Evolutionary conservation across 192 early-diverging fungal genomes (phyloP).

Genomic region (Coemansia biformis): DNA sequence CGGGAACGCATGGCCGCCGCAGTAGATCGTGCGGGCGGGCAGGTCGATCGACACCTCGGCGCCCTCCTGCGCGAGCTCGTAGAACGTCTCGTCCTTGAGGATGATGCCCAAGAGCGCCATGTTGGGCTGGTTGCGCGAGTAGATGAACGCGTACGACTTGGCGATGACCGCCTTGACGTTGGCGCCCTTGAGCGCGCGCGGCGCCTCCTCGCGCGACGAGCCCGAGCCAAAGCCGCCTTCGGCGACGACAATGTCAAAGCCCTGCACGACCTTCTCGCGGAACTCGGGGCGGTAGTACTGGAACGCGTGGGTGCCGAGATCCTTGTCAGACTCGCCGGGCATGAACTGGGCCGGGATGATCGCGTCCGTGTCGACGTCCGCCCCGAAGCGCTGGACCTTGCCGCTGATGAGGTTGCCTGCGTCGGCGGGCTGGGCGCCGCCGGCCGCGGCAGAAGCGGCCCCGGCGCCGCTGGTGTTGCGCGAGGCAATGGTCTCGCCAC

Average conservation of each 20-base stretch:
- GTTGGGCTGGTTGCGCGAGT: conserved; percentile 78
- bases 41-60: conserved; percentile 66
- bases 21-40: conserved; percentile 59
- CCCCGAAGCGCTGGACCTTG: conserved; percentile 67
- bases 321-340: conserved; percentile 63
- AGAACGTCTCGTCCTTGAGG: conserved; percentile 69
- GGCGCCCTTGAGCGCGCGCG: conserved; percentile 65
- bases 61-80: conserved; percentile 67
- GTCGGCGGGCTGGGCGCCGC: conserved; percentile 14
- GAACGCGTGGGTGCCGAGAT: conserved; percentile 67
- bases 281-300: conserved; percentile 72
- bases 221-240: conserved; percentile 71
- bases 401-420: conserved; percentile 53
- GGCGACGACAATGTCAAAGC: conserved; percentile 66
- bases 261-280: conserved; percentile 58
- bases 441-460: conserved; percentile 1
- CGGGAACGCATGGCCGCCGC: conserved; percentile 53
- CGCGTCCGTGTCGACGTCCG: conserved; percentile 74
- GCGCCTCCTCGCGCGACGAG: conserved; percentile 75
- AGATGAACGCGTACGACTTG: conserved; percentile 77
- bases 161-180: conserved; percentile 73
- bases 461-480: conserved; percentile 35
- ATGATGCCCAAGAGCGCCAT: conserved; percentile 74
- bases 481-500: conserved; percentile 34
- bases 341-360: conserved; percentile 77